These are phyloP conservation scores for Pseudocercospora pini-densiflorae DNA, from an alignment of 2,329 filamentous ascomycete species.

Conservation along the genomic window DNA sequence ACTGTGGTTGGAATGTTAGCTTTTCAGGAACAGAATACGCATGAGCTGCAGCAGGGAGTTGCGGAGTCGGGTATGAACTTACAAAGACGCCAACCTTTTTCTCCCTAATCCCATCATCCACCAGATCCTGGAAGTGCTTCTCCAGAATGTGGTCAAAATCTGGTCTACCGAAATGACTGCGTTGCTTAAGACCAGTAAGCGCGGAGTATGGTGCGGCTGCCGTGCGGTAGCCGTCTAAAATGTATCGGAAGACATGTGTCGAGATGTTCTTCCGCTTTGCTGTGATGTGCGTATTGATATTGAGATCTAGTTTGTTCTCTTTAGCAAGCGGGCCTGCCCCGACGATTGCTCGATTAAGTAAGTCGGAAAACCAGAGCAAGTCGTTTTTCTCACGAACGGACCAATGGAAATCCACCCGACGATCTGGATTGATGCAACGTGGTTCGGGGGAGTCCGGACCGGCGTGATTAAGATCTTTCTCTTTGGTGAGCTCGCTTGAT, in stretches of 20 bases:
- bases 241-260: conserved; percentile 60
- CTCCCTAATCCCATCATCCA: conserved; percentile 41
- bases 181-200: conserved; percentile 59
- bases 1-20: conserved; percentile 33
- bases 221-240: conserved; percentile 62
- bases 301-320: conserved; percentile 53
- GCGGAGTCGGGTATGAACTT: conserved; percentile 48
- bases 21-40: background rate
- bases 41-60: background rate
- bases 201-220: conserved; percentile 56
- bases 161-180: conserved; percentile 60
- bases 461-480: background rate
- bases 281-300: conserved; percentile 62
- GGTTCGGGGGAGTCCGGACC: conserved; percentile 2
- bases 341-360: conserved; percentile 54
- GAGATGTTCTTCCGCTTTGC: conserved; percentile 59
- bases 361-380: conserved; percentile 62
- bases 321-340: conserved; percentile 43
- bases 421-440: conserved; percentile 16
- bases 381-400: conserved; percentile 62
- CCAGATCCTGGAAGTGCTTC: conserved; percentile 60
- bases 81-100: conserved; percentile 39
- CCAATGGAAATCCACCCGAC: conserved; percentile 62
- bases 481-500: conserved; percentile 8
- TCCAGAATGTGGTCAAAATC: conserved; percentile 60